These are phyloP conservation scores for Pseudocercospora macadamiae DNA, from an alignment of 2,329 filamentous ascomycete species.

Conservation along the genomic window DNA sequence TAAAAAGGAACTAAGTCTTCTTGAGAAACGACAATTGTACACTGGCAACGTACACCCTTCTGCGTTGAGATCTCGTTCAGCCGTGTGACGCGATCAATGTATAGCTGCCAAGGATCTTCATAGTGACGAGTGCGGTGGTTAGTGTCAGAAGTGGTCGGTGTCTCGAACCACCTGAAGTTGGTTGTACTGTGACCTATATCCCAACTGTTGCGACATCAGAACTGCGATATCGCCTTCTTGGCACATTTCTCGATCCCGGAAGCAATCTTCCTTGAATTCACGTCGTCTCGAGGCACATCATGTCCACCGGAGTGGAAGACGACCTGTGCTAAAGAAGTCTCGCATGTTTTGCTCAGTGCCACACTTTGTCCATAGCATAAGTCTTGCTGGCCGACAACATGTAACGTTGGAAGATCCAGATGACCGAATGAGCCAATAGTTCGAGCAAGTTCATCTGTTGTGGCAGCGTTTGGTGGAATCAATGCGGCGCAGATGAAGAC, in stretches of 20 bases:
- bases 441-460: conserved; percentile 1
- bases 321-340: neutral
- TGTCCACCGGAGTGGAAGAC: neutral
- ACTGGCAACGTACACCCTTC: too few relatives aligned
- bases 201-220: neutral
- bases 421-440: conserved; percentile 5
- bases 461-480: conserved; percentile 1
- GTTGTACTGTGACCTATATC: neutral
- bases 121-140: too few relatives aligned
- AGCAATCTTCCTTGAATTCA: neutral
- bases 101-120: too few relatives aligned
- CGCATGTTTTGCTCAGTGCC: neutral
- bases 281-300: neutral
- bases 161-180: too few relatives aligned
- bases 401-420: conserved; percentile 9
- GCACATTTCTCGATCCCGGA: neutral
- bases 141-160: too few relatives aligned
- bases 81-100: too few relatives aligned
- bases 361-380: conserved; percentile 2
- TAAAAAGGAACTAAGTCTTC: too few relatives aligned
- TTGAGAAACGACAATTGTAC: too few relatives aligned
- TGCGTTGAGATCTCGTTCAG: too few relatives aligned
- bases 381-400: conserved; percentile 9
- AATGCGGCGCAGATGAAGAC: conserved; percentile 8
- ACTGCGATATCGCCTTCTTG: neutral